Conservation (phyloP, 768 basidiomycete genomes). For the Dentipellis fragilis region DNA sequence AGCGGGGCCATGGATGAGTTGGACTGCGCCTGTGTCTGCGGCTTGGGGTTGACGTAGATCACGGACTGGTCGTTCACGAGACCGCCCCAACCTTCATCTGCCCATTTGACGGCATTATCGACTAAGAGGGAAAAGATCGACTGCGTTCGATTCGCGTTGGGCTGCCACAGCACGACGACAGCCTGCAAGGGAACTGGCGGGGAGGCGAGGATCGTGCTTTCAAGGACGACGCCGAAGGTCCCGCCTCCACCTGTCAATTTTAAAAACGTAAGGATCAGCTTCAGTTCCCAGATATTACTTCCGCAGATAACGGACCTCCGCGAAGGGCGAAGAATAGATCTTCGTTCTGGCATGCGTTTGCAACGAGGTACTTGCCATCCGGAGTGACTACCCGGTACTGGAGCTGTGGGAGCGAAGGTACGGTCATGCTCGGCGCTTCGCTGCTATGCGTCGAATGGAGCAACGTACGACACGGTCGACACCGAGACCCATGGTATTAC, state of each 20-base stretch:
- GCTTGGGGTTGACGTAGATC: constrained; percentile 11
- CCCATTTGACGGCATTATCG: constrained; percentile 31
- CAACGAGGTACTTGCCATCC: constrained; percentile 34
- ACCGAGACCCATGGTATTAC: constrained; percentile 20
- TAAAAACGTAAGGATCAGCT: too few relatives aligned
- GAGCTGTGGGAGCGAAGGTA: constrained; percentile 16
- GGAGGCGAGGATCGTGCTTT: constrained; percentile 5
- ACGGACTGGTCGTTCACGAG: constrained; percentile 20
- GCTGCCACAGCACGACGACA: not conserved
- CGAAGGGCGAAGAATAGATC: constrained; percentile 41
- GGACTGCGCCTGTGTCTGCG: constrained; percentile 3
- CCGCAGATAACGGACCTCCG: not conserved
- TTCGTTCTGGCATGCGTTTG: constrained; percentile 35
- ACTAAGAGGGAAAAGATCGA: constrained; percentile 26
- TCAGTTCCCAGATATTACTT: not conserved
- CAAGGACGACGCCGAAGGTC: constrained; percentile 14
- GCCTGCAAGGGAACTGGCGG: constrained; percentile 9
- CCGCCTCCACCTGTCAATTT: constrained; percentile 8
- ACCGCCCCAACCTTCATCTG: constrained; percentile 39
- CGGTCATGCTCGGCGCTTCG: not conserved
- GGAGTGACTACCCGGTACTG: constrained; percentile 46
- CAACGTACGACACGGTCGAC: constrained; percentile 21
- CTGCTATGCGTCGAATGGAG: not conserved
- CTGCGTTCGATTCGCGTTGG: not conserved
- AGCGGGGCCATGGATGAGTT: constrained; percentile 5